Evolutionary conservation across 2,329 filamentous ascomycete genomes (phyloP).

Genomic region (Penicillium thymicola): DNA sequence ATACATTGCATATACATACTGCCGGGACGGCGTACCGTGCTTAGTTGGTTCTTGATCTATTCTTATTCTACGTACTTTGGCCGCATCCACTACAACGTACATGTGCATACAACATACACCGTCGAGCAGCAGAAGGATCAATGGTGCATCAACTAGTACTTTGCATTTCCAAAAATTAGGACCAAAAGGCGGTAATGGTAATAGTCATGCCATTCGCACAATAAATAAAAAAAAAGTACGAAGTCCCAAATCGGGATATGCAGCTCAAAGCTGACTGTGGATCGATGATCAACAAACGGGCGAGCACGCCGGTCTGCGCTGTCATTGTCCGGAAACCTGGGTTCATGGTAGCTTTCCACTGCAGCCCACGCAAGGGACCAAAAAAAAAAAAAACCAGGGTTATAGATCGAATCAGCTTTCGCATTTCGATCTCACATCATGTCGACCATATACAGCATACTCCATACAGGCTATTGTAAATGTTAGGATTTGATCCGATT

Average conservation of each 20-base stretch:
- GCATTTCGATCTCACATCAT: conserved; percentile 15
- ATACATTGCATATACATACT: background rate
- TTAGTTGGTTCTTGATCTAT: background rate
- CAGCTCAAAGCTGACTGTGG: conserved; percentile 4
- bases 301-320: conserved; percentile 18
- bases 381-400: conserved; percentile 1
- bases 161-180: background rate
- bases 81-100: background rate
- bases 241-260: background rate
- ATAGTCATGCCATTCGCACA: background rate
- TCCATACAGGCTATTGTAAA: background rate
- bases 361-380: conserved; percentile 18
- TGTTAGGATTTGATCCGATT: background rate
- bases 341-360: conserved; percentile 2
- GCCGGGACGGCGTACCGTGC: background rate
- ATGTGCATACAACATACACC: background rate
- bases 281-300: conserved; percentile 22
- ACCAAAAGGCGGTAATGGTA: background rate
- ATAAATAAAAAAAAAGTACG: background rate
- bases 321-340: conserved; percentile 8
- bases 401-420: conserved; percentile 12
- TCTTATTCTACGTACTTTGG: background rate
- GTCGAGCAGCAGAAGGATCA: background rate
- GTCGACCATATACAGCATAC: conserved; percentile 2
- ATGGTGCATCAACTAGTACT: conserved; percentile 3